These are phyloP conservation scores for Russula olivacea DNA, from an alignment of 768 basidiomycete genomes.

Conservation along the genomic window DNA sequence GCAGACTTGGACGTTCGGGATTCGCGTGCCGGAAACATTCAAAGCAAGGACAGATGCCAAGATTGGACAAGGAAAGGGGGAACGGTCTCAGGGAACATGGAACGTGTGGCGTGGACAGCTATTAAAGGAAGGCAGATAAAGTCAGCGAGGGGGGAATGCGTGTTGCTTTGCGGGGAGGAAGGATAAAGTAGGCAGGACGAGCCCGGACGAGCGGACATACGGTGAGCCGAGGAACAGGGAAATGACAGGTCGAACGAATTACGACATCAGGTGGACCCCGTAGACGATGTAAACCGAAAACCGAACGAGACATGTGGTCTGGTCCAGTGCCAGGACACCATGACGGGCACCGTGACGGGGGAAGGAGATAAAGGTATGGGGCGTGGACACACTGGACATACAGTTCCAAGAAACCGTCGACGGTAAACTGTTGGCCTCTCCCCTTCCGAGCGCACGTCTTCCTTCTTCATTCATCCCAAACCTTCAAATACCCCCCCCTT, in stretches of 20 bases:
- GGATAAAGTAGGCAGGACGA: slow-evolving; percentile 17
- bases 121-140: slow-evolving; percentile 10
- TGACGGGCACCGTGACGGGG: slow-evolving; percentile 17
- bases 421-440: slow-evolving; percentile 18
- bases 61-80: slow-evolving; percentile 7
- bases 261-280: slow-evolving; percentile 18
- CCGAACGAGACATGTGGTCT: slow-evolving; percentile 20
- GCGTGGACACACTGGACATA: slow-evolving; percentile 14
- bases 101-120: slow-evolving; percentile 5
- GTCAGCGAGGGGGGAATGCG: neutral
- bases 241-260: slow-evolving; percentile 17
- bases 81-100: slow-evolving; percentile 1
- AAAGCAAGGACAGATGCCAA: slow-evolving; percentile 9
- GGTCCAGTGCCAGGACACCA: slow-evolving; percentile 11
- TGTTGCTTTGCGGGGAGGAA: neutral
- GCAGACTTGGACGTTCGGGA: slow-evolving; percentile 3
- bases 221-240: slow-evolving; percentile 21
- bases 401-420: slow-evolving; percentile 25
- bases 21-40: slow-evolving; percentile 10
- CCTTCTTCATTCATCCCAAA: slow-evolving; percentile 21
- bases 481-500: slow-evolving; percentile 27
- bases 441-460: slow-evolving; percentile 20
- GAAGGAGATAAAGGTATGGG: slow-evolving; percentile 23
- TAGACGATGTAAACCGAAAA: slow-evolving; percentile 12
- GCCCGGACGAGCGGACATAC: slow-evolving; percentile 1